These are phyloP conservation scores for Globisporangium middletonii DNA, from an alignment of 352 stramenopile genomes.

Conservation along the genomic window DNA sequence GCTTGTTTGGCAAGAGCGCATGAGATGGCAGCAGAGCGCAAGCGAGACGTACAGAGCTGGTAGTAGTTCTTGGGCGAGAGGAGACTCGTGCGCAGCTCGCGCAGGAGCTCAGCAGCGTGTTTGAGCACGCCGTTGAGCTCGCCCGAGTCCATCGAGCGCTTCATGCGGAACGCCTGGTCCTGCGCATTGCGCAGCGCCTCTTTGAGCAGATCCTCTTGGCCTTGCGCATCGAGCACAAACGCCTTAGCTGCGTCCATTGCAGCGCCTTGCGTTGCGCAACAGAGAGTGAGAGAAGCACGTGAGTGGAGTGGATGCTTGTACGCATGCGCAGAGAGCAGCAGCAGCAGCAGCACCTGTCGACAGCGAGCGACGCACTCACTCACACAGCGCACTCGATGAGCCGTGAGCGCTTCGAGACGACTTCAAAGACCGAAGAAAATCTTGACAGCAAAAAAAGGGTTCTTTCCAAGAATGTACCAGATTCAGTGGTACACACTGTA, in stretches of 20 bases:
- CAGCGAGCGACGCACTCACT: too few relatives aligned
- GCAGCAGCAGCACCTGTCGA: too few relatives aligned
- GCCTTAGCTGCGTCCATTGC: constrained; percentile 10
- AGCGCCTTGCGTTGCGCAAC: neutral
- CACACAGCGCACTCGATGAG: too few relatives aligned
- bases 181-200: constrained; percentile 68
- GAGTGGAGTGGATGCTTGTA: neutral
- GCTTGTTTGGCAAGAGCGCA: too few relatives aligned
- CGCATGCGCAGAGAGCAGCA: too few relatives aligned
- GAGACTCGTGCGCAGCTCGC: constrained; percentile 78
- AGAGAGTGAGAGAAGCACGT: neutral
- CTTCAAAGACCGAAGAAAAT: too few relatives aligned
- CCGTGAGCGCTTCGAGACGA: too few relatives aligned
- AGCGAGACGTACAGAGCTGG: constrained; percentile 92
- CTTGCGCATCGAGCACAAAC: constrained; percentile 62
- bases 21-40: neutral
- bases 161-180: constrained; percentile 83
- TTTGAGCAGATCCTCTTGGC: constrained; percentile 60
- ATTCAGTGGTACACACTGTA: too few relatives aligned
- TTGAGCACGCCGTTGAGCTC: constrained; percentile 78
- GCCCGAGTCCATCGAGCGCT: constrained; percentile 65
- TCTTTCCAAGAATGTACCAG: too few relatives aligned
- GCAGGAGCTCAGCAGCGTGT: constrained; percentile 74
- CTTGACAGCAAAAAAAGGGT: too few relatives aligned
- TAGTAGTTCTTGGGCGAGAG: constrained; percentile 99